Evolutionary conservation across 2,329 filamentous ascomycete species (phyloP), one percentile per base, ranked within the genome.

Genomic region (Rutstroemia sydowiana): DNA sequence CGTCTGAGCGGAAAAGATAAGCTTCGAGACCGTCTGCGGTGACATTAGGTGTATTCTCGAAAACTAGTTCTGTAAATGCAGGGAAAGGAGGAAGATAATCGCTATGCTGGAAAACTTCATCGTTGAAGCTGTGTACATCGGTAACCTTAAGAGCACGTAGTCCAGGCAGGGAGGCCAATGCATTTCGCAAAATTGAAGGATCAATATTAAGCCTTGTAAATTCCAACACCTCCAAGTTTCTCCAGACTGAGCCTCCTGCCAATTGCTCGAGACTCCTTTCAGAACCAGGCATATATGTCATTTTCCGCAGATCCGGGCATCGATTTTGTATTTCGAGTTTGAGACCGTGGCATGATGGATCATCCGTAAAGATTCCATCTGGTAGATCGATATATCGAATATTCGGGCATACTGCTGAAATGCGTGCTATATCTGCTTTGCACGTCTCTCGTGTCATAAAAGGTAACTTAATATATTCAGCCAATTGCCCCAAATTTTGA

Each of bases 381-480:
- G 92, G 92, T 7, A 97, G 77, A 69, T 97, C 92, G 59, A 95
- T 85, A 67, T 93, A 96, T 66, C 81, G 85, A 41, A 97, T 74
- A 63, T 92, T 90, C 28, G 89, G 88, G 40, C 92, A 76, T 21
- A 91, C 87, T 34, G 89, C 88, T 44, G 96, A 85, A 23, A 87
- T 88, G 46, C 90, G 82, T 9, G 92, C 91, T 45, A 96, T 78
- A 57, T 92, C 87, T 49, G 87, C 79, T 66, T 93, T 89, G 66
- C 80, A 87, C 1, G 87, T 87, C 71, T 96, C 65, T 41, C 92
- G 83, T 49, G 92, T 85, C 92, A 96, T 96, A 69, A 95, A 96
- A 6, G 92, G 89, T 54, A 89, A 83, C 73, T 95, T 95, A 63
- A 97, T 75, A 61, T 85, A 90, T 63, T 84, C 73, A 5, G 95